Conservation (phyloP, 345 rosid species). For the Rhizophora mangle region DNA sequence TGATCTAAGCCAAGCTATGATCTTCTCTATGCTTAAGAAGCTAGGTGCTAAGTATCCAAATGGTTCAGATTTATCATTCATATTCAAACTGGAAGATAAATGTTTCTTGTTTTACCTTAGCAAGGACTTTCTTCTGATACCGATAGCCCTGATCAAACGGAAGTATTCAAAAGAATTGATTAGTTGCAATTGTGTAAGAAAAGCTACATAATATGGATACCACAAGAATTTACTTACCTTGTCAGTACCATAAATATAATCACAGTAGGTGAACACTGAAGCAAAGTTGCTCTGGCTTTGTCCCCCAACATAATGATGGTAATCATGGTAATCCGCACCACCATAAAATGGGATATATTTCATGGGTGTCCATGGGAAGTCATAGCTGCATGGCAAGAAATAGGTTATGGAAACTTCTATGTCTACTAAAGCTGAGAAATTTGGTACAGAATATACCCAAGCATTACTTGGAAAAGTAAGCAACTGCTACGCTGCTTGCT, state of each 20-base stretch:
- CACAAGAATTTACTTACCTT: conserved; percentile 44
- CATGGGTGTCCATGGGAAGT: conserved; percentile 86
- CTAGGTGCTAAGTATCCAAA: not conserved
- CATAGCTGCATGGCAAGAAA: conserved; percentile 49
- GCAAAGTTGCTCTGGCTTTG: conserved; percentile 99
- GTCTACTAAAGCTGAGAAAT: not conserved
- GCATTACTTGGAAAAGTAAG: not conserved
- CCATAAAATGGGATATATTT: conserved; percentile 94
- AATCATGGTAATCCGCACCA: conserved; percentile 96
- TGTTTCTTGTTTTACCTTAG: conserved; percentile 41
- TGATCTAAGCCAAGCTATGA: not conserved
- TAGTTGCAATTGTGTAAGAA: conserved; percentile 11
- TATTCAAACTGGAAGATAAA: not conserved
- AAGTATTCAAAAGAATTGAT: conserved; percentile 14
- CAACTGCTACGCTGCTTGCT: not conserved
- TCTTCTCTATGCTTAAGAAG: not conserved
- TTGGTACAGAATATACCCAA: not conserved
- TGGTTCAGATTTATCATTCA: not conserved
- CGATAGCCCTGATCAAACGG: conserved; percentile 66
- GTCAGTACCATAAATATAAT: conserved; percentile 88
- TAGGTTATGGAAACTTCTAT: not conserved
- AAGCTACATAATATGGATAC: not conserved
- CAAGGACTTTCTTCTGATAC: conserved; percentile 74
- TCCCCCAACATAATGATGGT: conserved; percentile 97
- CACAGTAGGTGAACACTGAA: conserved; percentile 95